Evolutionary conservation across 164 flowering plant genomes (phyloP).

Genomic region (Sextonia rubra): DNA sequence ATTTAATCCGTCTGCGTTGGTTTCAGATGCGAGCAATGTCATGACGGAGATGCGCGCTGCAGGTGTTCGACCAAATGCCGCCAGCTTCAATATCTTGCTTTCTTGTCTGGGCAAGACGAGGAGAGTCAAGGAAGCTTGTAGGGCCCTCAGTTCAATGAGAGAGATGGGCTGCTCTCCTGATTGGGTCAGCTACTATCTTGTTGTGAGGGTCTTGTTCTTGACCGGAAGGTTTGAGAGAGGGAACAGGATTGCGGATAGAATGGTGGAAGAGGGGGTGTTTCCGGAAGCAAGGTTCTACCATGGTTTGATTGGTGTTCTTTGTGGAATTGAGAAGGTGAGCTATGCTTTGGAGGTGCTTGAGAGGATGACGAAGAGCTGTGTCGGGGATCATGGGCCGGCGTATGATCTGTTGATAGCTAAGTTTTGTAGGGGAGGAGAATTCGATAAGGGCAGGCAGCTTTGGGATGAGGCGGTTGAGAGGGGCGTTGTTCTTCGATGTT

Average conservation of each 20-base stretch:
- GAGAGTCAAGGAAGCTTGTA: conserved; percentile 66
- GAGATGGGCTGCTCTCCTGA: conserved; percentile 52
- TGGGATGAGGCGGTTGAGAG: conserved; percentile 65
- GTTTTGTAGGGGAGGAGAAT: conserved; percentile 63
- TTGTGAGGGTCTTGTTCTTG: conserved; percentile 55
- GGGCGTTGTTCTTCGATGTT: conserved; percentile 51
- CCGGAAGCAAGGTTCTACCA: conserved; percentile 59
- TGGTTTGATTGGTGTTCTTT: conserved; percentile 63
- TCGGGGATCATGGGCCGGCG: conserved; percentile 59
- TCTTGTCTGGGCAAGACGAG: conserved; percentile 59
- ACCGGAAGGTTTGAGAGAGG: conserved; percentile 69
- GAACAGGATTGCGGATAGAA: conserved; percentile 50
- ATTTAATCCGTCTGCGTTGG: conserved; percentile 66
- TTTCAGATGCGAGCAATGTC: conserved; percentile 56
- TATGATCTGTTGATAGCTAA: conserved; percentile 77
- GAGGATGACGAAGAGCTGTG: conserved; percentile 45
- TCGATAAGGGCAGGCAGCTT: conserved; percentile 61
- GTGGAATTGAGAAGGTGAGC: conserved; percentile 60
- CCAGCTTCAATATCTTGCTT: conserved; percentile 64
- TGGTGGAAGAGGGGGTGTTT: conserved; percentile 45
- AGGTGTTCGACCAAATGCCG: conserved; percentile 40
- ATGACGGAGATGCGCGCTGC: conserved; percentile 68
- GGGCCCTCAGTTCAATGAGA: conserved; percentile 46
- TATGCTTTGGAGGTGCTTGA: conserved; percentile 60
- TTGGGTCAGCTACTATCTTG: conserved; percentile 72